Conservation (phyloP, 768 basidiomycete species). For the Heimioporus sp. region DNA sequence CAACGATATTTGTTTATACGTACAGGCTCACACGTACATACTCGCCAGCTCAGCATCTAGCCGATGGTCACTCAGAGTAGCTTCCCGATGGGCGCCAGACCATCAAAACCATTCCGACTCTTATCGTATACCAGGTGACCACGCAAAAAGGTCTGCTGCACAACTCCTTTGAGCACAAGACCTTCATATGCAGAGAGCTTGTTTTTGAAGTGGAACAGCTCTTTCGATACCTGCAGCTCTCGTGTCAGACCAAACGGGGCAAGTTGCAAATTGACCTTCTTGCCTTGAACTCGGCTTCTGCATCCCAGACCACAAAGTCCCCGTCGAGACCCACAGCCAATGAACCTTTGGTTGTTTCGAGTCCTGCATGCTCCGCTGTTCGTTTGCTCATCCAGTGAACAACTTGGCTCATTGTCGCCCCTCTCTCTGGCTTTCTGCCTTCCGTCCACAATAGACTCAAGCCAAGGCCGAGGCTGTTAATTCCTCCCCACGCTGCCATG, state of each 20-base stretch:
- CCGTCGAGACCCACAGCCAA: slow-evolving; percentile 76
- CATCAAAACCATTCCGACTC: slow-evolving; percentile 34
- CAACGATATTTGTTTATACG: background rate
- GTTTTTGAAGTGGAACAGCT: slow-evolving; percentile 85
- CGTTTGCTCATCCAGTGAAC: slow-evolving; percentile 72
- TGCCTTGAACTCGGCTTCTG: slow-evolving; percentile 46
- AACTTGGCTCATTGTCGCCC: slow-evolving; percentile 57
- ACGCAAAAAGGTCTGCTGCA: slow-evolving; percentile 77
- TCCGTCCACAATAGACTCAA: slow-evolving; percentile 90
- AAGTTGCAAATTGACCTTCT: slow-evolving; percentile 3
- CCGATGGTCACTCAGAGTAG: slow-evolving; percentile 29
- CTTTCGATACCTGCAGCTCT: slow-evolving; percentile 61
- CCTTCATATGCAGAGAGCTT: slow-evolving; percentile 91
- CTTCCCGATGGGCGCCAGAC: slow-evolving; percentile 34
- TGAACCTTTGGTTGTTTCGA: slow-evolving; percentile 68
- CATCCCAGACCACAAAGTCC: slow-evolving; percentile 86
- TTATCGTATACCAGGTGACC: slow-evolving; percentile 66
- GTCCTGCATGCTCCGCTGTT: slow-evolving; percentile 79
- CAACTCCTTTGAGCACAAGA: slow-evolving; percentile 62
- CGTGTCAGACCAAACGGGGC: slow-evolving; percentile 1
- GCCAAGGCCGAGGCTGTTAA: slow-evolving; percentile 88
- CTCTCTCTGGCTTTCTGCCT: slow-evolving; percentile 48
- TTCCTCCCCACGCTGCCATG: slow-evolving; percentile 93
- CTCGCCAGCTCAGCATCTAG: too few relatives aligned
- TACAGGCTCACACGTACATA: background rate